Conservation (phyloP, 2,329 filamentous ascomycete species). For the Cercospora canescens region DNA sequence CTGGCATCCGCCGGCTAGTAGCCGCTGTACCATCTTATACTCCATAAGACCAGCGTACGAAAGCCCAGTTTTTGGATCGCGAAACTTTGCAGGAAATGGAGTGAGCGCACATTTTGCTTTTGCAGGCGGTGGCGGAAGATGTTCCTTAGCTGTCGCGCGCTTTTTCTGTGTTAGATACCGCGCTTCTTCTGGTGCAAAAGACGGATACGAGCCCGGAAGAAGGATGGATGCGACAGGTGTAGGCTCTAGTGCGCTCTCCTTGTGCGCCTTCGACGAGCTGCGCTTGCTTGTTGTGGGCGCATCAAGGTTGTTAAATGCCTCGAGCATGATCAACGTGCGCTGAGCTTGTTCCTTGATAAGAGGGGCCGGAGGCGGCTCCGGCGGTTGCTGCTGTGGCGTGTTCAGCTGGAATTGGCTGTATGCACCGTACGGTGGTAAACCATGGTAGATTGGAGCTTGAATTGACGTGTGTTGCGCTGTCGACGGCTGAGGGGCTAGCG, state of each 20-base stretch:
- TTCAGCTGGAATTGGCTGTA: constrained; percentile 18
- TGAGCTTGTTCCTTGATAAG: constrained; percentile 37
- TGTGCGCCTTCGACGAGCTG: constrained; percentile 18
- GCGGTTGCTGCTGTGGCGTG: constrained; percentile 25
- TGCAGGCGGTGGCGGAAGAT: constrained; percentile 32
- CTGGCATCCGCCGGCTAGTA: constrained; percentile 70
- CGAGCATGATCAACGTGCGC: constrained; percentile 36
- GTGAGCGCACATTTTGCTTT: constrained; percentile 71
- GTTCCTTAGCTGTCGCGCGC: constrained; percentile 41
- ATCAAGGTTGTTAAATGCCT: constrained; percentile 36
- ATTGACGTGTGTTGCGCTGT: not conserved
- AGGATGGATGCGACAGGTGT: constrained; percentile 61
- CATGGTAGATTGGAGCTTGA: constrained; percentile 16
- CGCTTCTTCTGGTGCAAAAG: constrained; percentile 52
- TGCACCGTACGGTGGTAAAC: constrained; percentile 22
- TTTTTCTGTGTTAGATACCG: constrained; percentile 52
- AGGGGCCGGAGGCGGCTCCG: constrained; percentile 25
- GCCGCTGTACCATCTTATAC: constrained; percentile 77
- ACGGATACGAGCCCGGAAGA: constrained; percentile 44
- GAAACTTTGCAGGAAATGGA: constrained; percentile 70
- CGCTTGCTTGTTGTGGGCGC: constrained; percentile 25
- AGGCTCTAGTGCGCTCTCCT: constrained; percentile 45
- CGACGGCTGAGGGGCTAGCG: constrained; percentile 17
- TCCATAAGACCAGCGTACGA: constrained; percentile 77
- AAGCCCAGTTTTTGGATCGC: constrained; percentile 80